Conservation (phyloP, 73 alveolate genomes). For the Tetrahymena thermophila region DNA sequence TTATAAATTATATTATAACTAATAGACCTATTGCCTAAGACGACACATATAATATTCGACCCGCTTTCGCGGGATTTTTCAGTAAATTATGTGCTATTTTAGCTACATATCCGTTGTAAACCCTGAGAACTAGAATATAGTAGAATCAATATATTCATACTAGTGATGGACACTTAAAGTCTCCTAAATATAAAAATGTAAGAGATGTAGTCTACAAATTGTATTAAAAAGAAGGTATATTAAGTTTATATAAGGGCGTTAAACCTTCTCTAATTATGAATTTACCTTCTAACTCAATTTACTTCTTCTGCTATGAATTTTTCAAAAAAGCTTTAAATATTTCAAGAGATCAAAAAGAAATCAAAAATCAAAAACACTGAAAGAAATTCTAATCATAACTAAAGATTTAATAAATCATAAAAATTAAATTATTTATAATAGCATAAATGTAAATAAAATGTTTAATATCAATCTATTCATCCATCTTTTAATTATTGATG, state of each 20-base stretch:
- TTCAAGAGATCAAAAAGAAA: background rate
- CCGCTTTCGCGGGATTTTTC: background rate
- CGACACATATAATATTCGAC: background rate
- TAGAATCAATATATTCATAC: background rate
- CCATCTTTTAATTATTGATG: background rate
- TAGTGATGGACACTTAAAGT: background rate
- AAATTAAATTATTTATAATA: background rate
- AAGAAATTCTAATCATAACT: background rate
- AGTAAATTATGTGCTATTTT: background rate
- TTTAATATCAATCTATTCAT: background rate
- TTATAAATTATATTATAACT: background rate
- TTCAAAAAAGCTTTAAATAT: background rate
- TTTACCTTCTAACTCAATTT: background rate
- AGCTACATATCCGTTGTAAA: background rate
- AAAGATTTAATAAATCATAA: background rate
- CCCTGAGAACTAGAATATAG: background rate
- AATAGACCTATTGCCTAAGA: background rate
- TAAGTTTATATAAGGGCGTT: background rate
- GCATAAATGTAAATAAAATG: background rate
- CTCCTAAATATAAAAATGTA: background rate
- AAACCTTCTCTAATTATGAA: background rate
- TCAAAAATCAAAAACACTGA: background rate
- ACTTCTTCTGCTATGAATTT: background rate
- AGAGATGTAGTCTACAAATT: background rate
- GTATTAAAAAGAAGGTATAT: background rate